These are phyloP conservation scores for Apiospora sp. DNA, from an alignment of 2,329 filamentous ascomycete genomes.

Conservation along the genomic window DNA sequence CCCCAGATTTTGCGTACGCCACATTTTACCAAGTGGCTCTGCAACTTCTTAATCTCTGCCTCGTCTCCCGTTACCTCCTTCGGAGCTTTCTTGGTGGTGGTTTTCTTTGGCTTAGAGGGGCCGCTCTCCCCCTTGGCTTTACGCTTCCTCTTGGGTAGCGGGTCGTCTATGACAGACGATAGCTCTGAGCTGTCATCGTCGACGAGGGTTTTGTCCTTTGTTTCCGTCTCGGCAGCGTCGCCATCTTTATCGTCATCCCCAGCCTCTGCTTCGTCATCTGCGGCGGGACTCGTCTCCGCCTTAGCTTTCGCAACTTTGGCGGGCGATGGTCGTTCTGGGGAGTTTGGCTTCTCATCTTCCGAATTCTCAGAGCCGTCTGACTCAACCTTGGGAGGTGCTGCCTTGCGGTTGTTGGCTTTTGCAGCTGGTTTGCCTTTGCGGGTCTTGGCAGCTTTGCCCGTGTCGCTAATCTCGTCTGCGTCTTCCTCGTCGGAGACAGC, in stretches of 20 bases:
- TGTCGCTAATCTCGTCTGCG: slow-evolving; percentile 39
- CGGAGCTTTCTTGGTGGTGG: slow-evolving; percentile 36
- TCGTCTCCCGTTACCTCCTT: slow-evolving; percentile 66
- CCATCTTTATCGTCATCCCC: slow-evolving; percentile 39
- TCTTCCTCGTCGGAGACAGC: slow-evolving; percentile 41
- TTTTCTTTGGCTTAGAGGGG: slow-evolving; percentile 48
- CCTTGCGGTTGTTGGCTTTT: slow-evolving; percentile 30
- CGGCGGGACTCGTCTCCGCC: background rate
- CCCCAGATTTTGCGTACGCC: slow-evolving; percentile 93
- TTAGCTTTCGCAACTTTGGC: background rate
- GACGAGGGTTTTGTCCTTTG: slow-evolving; percentile 18
- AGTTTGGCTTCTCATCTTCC: slow-evolving; percentile 28
- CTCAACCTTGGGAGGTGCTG: slow-evolving; percentile 27
- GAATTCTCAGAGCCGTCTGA: slow-evolving; percentile 37
- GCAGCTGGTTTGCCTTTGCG: slow-evolving; percentile 33
- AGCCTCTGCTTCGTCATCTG: background rate
- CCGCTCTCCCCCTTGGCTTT: slow-evolving; percentile 49
- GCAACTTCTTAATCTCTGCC: slow-evolving; percentile 85
- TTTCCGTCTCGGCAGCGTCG: slow-evolving; percentile 48
- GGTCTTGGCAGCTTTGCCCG: slow-evolving; percentile 32
- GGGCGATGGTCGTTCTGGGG: background rate
- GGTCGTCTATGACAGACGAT: slow-evolving; percentile 77
- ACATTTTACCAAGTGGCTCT: slow-evolving; percentile 87
- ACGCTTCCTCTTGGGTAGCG: slow-evolving; percentile 52
- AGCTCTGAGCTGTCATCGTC: slow-evolving; percentile 54